Base-by-base conservation (phyloP, 352 stramenopile species). In the Phytophthora hibernalis region DNA sequence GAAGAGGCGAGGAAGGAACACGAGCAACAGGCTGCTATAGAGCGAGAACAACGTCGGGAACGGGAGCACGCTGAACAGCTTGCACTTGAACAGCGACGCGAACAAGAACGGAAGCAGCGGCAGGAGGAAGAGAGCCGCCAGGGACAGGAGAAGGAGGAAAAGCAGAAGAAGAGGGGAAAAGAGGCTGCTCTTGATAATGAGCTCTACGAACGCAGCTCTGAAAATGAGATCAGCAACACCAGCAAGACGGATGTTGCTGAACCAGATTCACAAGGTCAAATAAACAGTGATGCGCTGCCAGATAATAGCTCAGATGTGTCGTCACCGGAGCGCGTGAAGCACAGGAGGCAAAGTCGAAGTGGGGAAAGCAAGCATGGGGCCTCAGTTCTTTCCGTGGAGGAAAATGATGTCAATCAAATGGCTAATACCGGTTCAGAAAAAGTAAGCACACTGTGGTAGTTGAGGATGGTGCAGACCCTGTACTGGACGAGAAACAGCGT, bases 1-100 rank as follows among this genome's bases (percentile, higher is more conserved):
- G 62, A 76, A 43, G 63, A 45, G 20, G 55, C 56, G 50, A 58
- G 66, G 38, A 73, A 82, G 21, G 59, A 73, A 26, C 44, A 52
- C 16, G 53, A 68, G 42, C 43, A 73, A 26, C 61, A 81, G 51
- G 61, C 67, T 15, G 61, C 76, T 15, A 52, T 56, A 35, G 59
- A 78, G 49, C 57, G 47, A 49, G 66, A 83, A 40, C 48, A 61
- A 10, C 38, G 64, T 49, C 51, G 26, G 16, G 60, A 78, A n/a
- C 53, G 71, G 16, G 61, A 80, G 40, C 21, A 47, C 1, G 35
- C 38, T n/a, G 64, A 77, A 45, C 61, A 79, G 31, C 37, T 73
- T 38, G 65, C 54, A 45, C 52, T 74, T 35, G 68, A 82, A 55
- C 37, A 62, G 5, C 44, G 59, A 30, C 44, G 57, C 2, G 45